Base-by-base conservation (phyloP, 179 eudicot genomes). In the Spergularia azorica region DNA sequence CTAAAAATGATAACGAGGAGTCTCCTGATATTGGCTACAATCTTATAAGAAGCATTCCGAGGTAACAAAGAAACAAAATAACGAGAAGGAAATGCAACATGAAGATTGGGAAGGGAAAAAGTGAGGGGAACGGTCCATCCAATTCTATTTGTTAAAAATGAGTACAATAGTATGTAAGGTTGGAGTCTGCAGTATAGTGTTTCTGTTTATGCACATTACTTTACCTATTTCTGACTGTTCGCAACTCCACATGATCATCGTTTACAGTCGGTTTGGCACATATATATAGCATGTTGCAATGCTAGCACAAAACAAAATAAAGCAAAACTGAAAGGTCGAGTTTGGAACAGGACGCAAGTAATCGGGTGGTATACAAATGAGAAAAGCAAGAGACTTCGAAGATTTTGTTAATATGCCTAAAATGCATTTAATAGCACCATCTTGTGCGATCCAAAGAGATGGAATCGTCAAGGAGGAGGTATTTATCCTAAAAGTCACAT, bases 291-390 rank as follows among this genome's bases (percentile, higher is more conserved):
- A 97, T 62, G 96, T 95, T 80, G 98, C 89, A 58, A 95, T 92
- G 97, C 90, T 95, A 75, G 89, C 91, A 57, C 92, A 89, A 78
- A 85, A 90, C 77, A 95, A 95, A 88, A 89, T 80, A 93, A 91
- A 86, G 95, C 96, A 9, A 83, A 87, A 73, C 68, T 95, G 76
- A 97, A 95, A 86, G 98, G 98, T 66, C 95, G 96, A 56, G 89
- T 95, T 18, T 95, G 98, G 82, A 89, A 89, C 74, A 92, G 88
- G 60, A 91, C 88, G 79, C 77, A 83, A 83, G 93, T 95, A 43
- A 84, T 92, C 63, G 98, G 98, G 54, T 95, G 98, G 98, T 91
- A 95, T 79, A 95, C 98, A 21, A 95, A 95, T 79, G 96, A 95
- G 86, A 95, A 93, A 86, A 95, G 98, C 78, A 91, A 87, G 83